Base-by-base conservation (phyloP, 148 eudicot genomes). In the Simmondsia chinensis region DNA sequence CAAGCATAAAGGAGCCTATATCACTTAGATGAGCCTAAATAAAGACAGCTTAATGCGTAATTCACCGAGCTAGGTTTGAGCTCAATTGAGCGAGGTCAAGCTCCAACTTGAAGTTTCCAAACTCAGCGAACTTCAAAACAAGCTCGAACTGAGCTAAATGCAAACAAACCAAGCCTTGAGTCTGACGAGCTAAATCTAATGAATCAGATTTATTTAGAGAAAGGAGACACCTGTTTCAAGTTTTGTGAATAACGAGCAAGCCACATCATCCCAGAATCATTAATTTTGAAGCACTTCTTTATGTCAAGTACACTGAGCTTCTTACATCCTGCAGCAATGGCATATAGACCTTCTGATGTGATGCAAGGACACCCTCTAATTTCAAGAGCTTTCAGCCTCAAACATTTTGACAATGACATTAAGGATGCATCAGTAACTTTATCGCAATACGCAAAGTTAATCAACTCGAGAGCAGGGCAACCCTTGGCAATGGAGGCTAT, bases 301-400 rank as follows among this genome's bases (percentile, higher is more conserved):
- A 86, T 75, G 69, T 86, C 95, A 33, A 86, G 60, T 52, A 57
- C 64, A 46, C 51, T 13, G 15, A 86, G 83, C 39, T 68, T 75
- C 65, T 67, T 76, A 54, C 95, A 82, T 56, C 93, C 83, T 35
- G 56, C 66, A 26, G 87, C 80, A 63, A 86, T 31, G 44, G 93
- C 79, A 9, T 70, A 62, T 24, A 86, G 46, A 30, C 91, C 95
- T 1, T 51, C 41, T 19, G 91, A 82, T n/a, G 95, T 75, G 34
- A 86, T 57, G 34, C 49, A 62, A 35, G 73, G 63, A 27, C 91
- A 86, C 18, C 95, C 93, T 70, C 95, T 69, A 56, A 63, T 67
- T 59, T 82, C 93, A 45, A 86, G 56, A 0, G 83, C 68, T 41
- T 68, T 75, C 32, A 86, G 38, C 64, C 62, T 78, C 9, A 57